Conservation (phyloP, 441 rosid species). For the Erodium texanum region DNA sequence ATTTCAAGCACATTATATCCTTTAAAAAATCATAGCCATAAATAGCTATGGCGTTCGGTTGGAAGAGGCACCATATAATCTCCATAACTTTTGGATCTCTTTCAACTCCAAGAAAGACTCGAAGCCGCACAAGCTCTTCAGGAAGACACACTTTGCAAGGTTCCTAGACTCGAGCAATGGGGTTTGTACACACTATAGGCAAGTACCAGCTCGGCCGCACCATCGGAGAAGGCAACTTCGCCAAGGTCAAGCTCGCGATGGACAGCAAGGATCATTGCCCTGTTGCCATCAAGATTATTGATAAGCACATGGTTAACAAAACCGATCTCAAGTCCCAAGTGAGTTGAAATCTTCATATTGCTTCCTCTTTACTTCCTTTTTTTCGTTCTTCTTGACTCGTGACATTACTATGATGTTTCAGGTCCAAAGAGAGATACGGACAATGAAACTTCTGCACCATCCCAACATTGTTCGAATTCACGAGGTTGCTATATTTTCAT, state of each 20-base stretch:
- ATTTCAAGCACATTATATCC: neutral
- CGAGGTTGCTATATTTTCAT: slow-evolving; percentile 34
- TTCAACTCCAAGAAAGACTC: neutral
- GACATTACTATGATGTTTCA: slow-evolving; percentile 14
- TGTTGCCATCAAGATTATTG: slow-evolving; percentile 77
- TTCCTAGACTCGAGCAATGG: slow-evolving; percentile 28
- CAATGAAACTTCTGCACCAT: slow-evolving; percentile 82
- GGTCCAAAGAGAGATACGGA: slow-evolving; percentile 76
- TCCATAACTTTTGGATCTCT: neutral
- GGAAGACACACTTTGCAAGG: no score
- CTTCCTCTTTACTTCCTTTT: no score
- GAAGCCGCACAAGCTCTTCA: no score
- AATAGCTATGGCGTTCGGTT: neutral
- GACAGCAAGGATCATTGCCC: slow-evolving; percentile 43
- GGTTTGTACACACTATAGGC: slow-evolving; percentile 42
- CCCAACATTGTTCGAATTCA: slow-evolving; percentile 68
- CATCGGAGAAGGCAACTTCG: slow-evolving; percentile 83
- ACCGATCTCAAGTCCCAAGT: slow-evolving; percentile 67
- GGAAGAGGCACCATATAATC: neutral
- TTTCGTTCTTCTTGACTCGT: no score
- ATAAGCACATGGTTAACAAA: slow-evolving; percentile 55
- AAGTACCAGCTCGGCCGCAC: slow-evolving; percentile 62
- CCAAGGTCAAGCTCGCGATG: slow-evolving; percentile 79
- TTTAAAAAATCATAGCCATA: neutral
- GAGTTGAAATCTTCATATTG: neutral